phyloP scores from a whole-genome alignment of 805 yeast species.

The Barnettozyma botsteinii region DNA sequence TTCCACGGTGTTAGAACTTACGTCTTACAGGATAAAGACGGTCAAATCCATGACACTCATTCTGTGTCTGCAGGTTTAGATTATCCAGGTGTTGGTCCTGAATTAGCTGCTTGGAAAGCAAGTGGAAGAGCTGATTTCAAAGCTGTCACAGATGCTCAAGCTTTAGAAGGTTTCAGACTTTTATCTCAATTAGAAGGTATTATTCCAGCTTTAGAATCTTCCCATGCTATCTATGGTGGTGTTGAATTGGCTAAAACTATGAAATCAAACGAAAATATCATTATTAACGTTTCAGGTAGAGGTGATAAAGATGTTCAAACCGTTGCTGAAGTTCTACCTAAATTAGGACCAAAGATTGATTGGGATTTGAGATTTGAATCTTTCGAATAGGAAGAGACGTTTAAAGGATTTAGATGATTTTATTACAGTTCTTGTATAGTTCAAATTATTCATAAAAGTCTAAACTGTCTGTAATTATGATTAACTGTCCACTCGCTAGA shows the following conservation, averaged over 20 bases:
- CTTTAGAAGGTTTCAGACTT: constrained; percentile 82
- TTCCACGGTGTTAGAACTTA: constrained; percentile 97
- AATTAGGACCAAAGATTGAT: constrained; percentile 81
- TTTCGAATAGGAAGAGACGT: constrained; percentile 18
- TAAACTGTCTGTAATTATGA: too few relatives aligned
- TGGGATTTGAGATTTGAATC: constrained; percentile 92
- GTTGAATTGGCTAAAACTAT: constrained; percentile 80
- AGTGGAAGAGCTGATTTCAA: constrained; percentile 87
- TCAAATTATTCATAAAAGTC: too few relatives aligned
- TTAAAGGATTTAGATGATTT: background rate
- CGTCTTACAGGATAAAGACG: constrained; percentile 85
- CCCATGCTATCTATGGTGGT: constrained; percentile 95
- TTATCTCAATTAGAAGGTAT: constrained; percentile 95
- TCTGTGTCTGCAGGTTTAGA: constrained; percentile 98
- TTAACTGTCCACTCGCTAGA: background rate
- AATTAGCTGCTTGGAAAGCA: constrained; percentile 90
- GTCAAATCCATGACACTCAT: constrained; percentile 96
- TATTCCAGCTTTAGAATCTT: constrained; percentile 95
- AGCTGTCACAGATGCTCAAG: constrained; percentile 95
- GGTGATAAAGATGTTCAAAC: constrained; percentile 99
- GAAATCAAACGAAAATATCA: constrained; percentile 71
- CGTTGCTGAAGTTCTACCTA: constrained; percentile 91
- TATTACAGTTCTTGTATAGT: too few relatives aligned
- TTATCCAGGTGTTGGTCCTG: constrained; percentile 99
- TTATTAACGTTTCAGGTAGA: constrained; percentile 93